These are phyloP conservation scores for Pyricularia pennisetigena DNA, from an alignment of 2,329 filamentous ascomycete species.

Conservation along the genomic window DNA sequence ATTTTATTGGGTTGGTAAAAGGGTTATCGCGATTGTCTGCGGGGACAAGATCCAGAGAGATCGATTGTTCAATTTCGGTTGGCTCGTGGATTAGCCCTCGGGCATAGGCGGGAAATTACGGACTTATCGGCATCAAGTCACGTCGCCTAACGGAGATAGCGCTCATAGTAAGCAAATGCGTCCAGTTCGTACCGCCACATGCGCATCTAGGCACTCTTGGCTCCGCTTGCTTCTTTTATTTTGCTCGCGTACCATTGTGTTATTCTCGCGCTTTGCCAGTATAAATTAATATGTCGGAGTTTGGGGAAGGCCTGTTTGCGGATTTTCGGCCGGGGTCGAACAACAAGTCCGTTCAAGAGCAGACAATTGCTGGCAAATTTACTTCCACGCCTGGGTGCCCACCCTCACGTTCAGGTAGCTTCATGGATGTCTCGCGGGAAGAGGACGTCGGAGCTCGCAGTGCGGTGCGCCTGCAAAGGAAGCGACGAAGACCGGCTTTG, in stretches of 20 bases:
- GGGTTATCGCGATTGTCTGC: too few relatives aligned
- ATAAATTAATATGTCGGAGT: not conserved
- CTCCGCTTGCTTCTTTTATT: not conserved
- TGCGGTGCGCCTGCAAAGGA: not conserved
- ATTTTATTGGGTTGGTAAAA: too few relatives aligned
- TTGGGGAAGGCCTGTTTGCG: not conserved
- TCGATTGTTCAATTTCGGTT: too few relatives aligned
- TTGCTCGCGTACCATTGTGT: not conserved
- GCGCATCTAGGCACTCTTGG: not conserved
- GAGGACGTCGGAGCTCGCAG: not conserved
- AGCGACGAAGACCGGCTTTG: constrained; percentile 1
- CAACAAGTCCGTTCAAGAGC: not conserved
- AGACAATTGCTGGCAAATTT: not conserved
- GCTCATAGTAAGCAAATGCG: not conserved
- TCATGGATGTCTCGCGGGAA: not conserved
- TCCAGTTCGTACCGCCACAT: not conserved
- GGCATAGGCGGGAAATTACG: not conserved
- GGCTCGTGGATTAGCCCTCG: not conserved
- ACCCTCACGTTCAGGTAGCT: not conserved
- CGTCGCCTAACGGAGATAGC: not conserved
- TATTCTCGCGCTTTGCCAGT: not conserved
- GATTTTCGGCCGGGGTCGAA: not conserved
- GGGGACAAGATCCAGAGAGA: too few relatives aligned
- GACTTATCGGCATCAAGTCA: not conserved
- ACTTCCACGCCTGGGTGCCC: not conserved